Evolutionary conservation across 192 early-diverging fungal genomes (phyloP), one percentile per base, ranked within the genome.

Genomic region (Coemansia sp.): DNA sequence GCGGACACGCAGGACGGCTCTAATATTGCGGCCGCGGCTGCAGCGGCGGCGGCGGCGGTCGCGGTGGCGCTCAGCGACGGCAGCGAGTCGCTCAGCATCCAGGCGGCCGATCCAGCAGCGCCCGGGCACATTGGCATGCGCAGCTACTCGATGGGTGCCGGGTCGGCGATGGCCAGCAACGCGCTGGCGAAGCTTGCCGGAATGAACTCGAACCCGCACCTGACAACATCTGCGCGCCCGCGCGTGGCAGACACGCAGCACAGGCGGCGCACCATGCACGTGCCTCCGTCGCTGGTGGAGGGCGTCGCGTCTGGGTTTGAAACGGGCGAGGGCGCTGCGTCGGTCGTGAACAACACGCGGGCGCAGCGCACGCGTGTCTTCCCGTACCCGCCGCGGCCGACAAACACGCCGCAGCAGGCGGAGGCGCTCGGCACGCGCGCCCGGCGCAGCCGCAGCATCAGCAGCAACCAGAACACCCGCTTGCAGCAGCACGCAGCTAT

Each of bases 251-350:
- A 23, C 31, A 32, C 38, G 32, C 19, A 22, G 53, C 50, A 55
- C 30, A 12, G 52, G 29, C 74, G 74, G 1, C 74, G 74, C 48
- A 71, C 74, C 25, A 71, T 78, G 75, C 67, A 78, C 35, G 75
- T 78, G 32, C 75, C 75, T 25, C 69, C 75, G 31, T 65, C 69
- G 45, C 58, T 78, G 42, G 54, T 65, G n/a, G 74, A 77, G 27
- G 74, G 54, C 33, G 74, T 77, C 16, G 74, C 60, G 2, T 67
- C 68, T 0, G 35, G 35, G 4, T 40, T 40, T 16, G n/a, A n/a
- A n/a, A n/a, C n/a, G n/a, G n/a, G n/a, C 30, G 73, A 77, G 30
- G 73, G 52, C 27, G 73, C 70, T 11, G 73, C 60, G 3, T 66
- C 67, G 3, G 53, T 67, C 11, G 67, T 57, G 51, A 69, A 69